Evolutionary conservation across 345 rosid species (phyloP).

Genomic region (Camelina laxa): DNA sequence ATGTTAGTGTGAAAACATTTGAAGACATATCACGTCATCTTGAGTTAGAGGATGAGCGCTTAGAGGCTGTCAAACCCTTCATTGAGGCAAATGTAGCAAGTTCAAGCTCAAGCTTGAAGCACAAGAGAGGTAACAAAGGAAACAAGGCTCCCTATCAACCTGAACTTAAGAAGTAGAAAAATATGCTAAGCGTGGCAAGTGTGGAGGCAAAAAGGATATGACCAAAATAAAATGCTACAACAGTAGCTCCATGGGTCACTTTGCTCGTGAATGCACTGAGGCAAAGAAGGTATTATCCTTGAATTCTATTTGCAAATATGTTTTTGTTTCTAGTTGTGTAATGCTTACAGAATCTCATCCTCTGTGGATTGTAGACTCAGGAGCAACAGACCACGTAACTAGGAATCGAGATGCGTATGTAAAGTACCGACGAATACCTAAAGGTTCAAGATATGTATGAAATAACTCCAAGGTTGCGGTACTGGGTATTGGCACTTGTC

Average conservation of each 20-base stretch:
- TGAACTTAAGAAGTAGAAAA: neutral
- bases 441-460: no score
- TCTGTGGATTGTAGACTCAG: no score
- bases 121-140: neutral
- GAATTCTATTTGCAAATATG: neutral
- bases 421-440: no score
- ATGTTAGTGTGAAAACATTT: neutral
- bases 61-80: neutral
- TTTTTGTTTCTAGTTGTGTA: conserved; percentile 19
- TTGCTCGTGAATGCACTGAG: no score
- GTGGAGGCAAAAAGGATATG: no score
- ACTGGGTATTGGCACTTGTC: no score
- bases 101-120: neutral
- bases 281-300: conserved; percentile 20
- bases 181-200: neutral
- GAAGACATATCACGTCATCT: conserved; percentile 19
- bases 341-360: conserved; percentile 11
- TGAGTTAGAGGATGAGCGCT: conserved; percentile 22
- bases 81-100: neutral
- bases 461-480: no score
- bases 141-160: neutral
- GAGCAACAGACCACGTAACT: no score
- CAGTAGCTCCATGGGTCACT: no score
- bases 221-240: no score
- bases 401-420: no score